Base-by-base conservation (phyloP, 1,139 yeast species). In the Geotrichum macrosporum region DNA sequence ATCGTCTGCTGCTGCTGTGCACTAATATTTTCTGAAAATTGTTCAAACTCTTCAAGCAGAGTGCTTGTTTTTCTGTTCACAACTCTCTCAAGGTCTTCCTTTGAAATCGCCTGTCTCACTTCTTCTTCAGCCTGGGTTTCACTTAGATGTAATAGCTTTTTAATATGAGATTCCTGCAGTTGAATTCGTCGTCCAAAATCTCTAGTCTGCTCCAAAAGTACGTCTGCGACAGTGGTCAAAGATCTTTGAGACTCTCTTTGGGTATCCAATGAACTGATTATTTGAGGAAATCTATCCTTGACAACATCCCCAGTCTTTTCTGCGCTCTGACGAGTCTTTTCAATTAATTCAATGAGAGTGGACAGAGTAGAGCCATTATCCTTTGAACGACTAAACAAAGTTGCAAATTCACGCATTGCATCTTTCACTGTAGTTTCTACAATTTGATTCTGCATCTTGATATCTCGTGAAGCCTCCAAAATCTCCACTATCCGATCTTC, bases 341-440 rank as follows among this genome's bases (percentile, higher is more conserved):
- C 41, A 10, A 33, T 24, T 1, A 22, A 40, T 30, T 56, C 62
- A 27, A 67, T 57, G 41, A 69, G 56, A 44, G 62, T 59, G 30
- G 62, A 61, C 46, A 72, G 59, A 20, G 71, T 73, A 8, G 62
- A 57, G 32, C 72, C 74, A 57, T 72, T 71, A 53, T 71, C 72
- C n/a, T 68, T 53, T 1, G 74, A 70, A 34, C 76, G 61, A 27
- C 67, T 60, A 10, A 70, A 69, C 40, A 72, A 54, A 35, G 62
- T 63, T 13, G 66, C 72, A 44, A 72, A 64, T 44, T 71, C 75
- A 33, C 65, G 48, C 46, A 69, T 67, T 1, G 74, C 70, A 6
- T 66, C 68, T 20, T 62, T 60, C 8, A 71, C 69, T 12, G 70
- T 63, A 5, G 59, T 57, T 43, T 68, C 69, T 8, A 72, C 63